A percentile compares a stretch with the other conserved stretches of the same genome.
These are phyloP conservation scores for Calonectria pseudoturangicola DNA, from an alignment of 2,329 filamentous ascomycete species.

Conservation along the genomic window DNA sequence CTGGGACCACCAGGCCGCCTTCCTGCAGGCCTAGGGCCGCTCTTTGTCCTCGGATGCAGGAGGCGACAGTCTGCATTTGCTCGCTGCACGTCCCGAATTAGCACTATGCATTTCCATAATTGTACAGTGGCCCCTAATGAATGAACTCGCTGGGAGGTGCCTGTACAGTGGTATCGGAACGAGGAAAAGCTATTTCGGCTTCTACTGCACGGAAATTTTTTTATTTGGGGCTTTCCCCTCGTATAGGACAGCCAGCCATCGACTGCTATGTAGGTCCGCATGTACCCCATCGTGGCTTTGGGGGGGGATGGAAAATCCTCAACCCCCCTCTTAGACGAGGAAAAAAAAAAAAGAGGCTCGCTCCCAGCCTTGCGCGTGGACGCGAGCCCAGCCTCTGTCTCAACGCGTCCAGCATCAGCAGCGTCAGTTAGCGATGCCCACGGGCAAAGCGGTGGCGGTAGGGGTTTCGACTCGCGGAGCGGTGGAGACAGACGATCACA, in stretches of 20 bases:
- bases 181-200: constrained; percentile 1
- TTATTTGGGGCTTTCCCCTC: background rate
- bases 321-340: background rate
- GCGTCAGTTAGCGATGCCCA: constrained; percentile 40
- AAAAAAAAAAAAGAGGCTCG: background rate
- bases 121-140: constrained; percentile 24
- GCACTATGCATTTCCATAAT: constrained; percentile 31
- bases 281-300: constrained; percentile 8
- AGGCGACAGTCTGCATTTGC: constrained; percentile 36
- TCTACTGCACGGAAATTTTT: constrained; percentile 11
- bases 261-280: background rate
- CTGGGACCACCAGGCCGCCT: constrained; percentile 17
- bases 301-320: background rate
- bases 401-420: constrained; percentile 38
- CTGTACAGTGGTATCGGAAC: constrained; percentile 1
- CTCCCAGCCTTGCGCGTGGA: constrained; percentile 29
- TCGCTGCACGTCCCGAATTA: constrained; percentile 32
- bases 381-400: constrained; percentile 41
- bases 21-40: constrained; percentile 8
- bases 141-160: constrained; percentile 11
- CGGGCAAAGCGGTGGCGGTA: constrained; percentile 47
- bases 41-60: constrained; percentile 27
- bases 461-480: constrained; percentile 42
- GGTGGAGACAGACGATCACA: constrained; percentile 47
- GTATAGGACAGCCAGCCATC: constrained; percentile 14